Evolutionary conservation across 768 basidiomycete species (phyloP), one percentile per base, ranked within the genome.

Genomic region (Hericium coralloides): DNA sequence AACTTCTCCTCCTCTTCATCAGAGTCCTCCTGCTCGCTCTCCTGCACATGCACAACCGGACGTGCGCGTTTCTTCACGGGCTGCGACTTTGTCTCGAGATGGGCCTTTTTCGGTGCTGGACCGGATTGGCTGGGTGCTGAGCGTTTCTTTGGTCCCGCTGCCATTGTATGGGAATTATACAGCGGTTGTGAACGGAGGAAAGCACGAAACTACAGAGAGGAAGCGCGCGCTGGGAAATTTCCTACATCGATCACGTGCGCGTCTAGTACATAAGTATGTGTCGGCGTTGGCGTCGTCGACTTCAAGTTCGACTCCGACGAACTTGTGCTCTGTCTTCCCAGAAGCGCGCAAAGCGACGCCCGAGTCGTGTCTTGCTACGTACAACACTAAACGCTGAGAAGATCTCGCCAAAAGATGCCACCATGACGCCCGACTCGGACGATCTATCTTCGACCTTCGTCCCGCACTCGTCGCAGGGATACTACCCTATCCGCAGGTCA

Each of bases 1-100:
- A 51, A 38, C n/a, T 60, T 55, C 6, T 55, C 63, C 22, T 63
- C 65, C 22, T 63, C 65, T 9, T 67, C 67, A 20, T 52, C 58
- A 12, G 71, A 73, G 47, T 76, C 77, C 14, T 77, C 76, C 2
- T 73, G 74, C 52, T 74, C 75, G 12, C 68, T 69, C 18, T 72
- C 73, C 23, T 58, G 64, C 8, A 69, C 72, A 9, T 72, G 69
- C 39, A 85, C 86, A 2, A 88, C 77, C 14, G 85, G 85, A 41
- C 71, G 73, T 63, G 79, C 81, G n/a, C 87, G 79, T 68, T 80
- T 83, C 68, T 79, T 79, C 52, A 26, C 45, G 58, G 45, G 54
- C 36, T 18, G 20, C 17, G 17, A 41, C 62, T 59, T 49, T 57
- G 59, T 73, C 72, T 77, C 78, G 5, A 76, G 58, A 59, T 78